phyloP scores from a whole-genome alignment of 2,329 filamentous ascomycete genomes.

The Apiospora kogelbergensis region DNA sequence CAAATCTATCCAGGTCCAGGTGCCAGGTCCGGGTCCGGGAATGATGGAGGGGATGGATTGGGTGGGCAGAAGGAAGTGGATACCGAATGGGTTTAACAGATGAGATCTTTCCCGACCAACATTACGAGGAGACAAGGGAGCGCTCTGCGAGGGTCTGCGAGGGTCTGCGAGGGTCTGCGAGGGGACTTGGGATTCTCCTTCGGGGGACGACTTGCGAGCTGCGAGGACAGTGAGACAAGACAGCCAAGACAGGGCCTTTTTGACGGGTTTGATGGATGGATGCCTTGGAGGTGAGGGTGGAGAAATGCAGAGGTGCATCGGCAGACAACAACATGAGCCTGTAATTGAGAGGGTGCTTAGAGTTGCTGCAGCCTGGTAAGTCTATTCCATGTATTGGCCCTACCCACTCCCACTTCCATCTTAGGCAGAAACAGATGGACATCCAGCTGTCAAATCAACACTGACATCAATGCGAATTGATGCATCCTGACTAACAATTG shows the following conservation, averaged over 20 bases:
- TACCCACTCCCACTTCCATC: background rate
- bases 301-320: background rate
- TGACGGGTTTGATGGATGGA: background rate
- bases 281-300: background rate
- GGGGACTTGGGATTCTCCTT: background rate
- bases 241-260: background rate
- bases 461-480: background rate
- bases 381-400: background rate
- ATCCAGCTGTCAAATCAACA: background rate
- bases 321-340: background rate
- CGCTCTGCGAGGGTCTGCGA: too few relatives aligned
- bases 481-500: background rate
- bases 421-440: background rate
- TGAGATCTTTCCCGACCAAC: background rate
- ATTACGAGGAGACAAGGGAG: background rate
- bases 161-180: too few relatives aligned
- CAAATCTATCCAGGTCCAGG: constrained; percentile 1
- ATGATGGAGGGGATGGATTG: background rate
- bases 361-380: background rate
- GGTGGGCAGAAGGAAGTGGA: background rate
- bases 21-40: background rate
- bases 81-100: background rate
- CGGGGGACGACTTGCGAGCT: background rate
- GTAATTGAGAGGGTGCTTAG: too few relatives aligned
- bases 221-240: background rate